A percentile compares a stretch with the other conserved stretches of the same genome.
These are phyloP conservation scores for Euphorbia schlechtendalii DNA, from an alignment of 441 rosid genomes.

Conservation along the genomic window DNA sequence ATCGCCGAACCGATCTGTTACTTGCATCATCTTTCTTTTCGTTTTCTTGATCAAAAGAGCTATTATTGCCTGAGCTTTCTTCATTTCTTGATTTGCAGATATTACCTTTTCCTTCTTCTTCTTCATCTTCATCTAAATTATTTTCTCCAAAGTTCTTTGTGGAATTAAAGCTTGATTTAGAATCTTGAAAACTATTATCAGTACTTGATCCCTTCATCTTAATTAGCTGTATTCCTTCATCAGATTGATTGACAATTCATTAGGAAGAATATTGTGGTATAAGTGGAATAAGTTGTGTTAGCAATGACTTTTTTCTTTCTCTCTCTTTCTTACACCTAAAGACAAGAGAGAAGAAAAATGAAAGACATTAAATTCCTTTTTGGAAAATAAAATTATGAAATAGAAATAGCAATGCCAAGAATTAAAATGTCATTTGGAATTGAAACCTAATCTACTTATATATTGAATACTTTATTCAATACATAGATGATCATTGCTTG, in stretches of 20 bases:
- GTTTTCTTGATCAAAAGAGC: slow-evolving; percentile 53
- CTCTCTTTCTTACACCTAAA: slow-evolving; percentile 4
- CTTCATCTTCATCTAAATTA: slow-evolving; percentile 27
- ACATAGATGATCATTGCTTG: not conserved
- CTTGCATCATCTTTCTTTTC: slow-evolving; percentile 19
- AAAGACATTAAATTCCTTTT: slow-evolving; percentile 13
- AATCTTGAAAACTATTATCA: slow-evolving; percentile 24
- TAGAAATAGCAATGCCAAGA: slow-evolving; percentile 7
- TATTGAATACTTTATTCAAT: not conserved
- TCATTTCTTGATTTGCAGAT: slow-evolving; percentile 21
- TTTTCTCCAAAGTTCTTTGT: slow-evolving; percentile 16
- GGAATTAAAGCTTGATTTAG: slow-evolving; percentile 28
- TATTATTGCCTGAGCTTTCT: slow-evolving; percentile 42
- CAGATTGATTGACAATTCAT: not conserved
- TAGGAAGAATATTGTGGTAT: not conserved
- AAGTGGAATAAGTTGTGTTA: slow-evolving; percentile 2
- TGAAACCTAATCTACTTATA: slow-evolving; percentile 15
- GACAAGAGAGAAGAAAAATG: slow-evolving; percentile 11
- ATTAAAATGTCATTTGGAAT: slow-evolving; percentile 14
- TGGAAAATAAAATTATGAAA: slow-evolving; percentile 9
- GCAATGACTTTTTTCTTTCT: slow-evolving; percentile 9
- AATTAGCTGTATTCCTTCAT: slow-evolving; percentile 16
- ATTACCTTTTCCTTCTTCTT: slow-evolving; percentile 27
- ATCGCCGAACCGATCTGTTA: slow-evolving; percentile 68
- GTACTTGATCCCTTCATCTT: slow-evolving; percentile 13